Percentiles rank a stretch among this genome's conserved stretches.
These are phyloP conservation scores for Colletotrichum sp. DNA, from an alignment of 2,329 filamentous ascomycete species.

Conservation along the genomic window DNA sequence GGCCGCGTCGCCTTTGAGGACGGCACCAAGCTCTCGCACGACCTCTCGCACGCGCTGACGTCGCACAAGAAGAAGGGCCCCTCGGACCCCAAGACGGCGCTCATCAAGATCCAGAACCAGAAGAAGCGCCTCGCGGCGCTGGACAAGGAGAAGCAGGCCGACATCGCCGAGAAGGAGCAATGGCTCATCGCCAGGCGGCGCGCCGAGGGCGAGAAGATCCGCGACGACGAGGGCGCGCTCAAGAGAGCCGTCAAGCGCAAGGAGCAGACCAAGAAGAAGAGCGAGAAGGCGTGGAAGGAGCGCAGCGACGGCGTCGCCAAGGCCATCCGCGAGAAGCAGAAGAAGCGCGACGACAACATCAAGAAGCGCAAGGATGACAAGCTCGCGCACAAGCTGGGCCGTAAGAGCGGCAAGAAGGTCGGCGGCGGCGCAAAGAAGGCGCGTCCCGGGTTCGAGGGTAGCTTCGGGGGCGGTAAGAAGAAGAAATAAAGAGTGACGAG, in stretches of 20 bases:
- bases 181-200: conserved; percentile 93
- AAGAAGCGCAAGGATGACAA: conserved; percentile 78
- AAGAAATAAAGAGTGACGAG: conserved; percentile 26
- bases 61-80: conserved; percentile 76
- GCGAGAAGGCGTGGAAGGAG: conserved; percentile 85
- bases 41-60: conserved; percentile 64
- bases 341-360: conserved; percentile 83
- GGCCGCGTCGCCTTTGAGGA: conserved; percentile 91
- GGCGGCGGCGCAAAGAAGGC: conserved; percentile 50
- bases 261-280: conserved; percentile 88
- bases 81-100: conserved; percentile 82
- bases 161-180: conserved; percentile 90
- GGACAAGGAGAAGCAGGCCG: conserved; percentile 80
- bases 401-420: conserved; percentile 56
- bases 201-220: conserved; percentile 87
- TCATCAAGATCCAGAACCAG: conserved; percentile 87
- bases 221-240: conserved; percentile 83
- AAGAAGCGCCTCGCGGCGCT: conserved; percentile 78
- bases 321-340: conserved; percentile 78
- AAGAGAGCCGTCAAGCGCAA: conserved; percentile 97
- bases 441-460: conserved; percentile 73
- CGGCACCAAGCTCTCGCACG: conserved; percentile 78
- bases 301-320: conserved; percentile 75
- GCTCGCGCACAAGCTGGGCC: conserved; percentile 60
- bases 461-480: conserved; percentile 63